These are phyloP conservation scores for Magnolia changhungtana DNA, from an alignment of 164 flowering plant genomes.

Conservation along the genomic window DNA sequence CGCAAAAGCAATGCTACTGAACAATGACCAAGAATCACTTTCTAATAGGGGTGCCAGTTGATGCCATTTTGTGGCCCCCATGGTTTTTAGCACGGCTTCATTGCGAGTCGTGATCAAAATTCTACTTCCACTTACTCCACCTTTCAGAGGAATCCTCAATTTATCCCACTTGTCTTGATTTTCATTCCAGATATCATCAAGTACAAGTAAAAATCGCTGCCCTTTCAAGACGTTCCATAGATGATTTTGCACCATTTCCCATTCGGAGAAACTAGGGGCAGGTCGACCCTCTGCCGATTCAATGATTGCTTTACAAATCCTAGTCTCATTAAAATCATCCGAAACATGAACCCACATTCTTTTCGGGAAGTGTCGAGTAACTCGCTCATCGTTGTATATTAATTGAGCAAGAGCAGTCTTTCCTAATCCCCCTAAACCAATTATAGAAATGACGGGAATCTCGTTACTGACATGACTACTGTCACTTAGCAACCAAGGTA, in stretches of 20 bases:
- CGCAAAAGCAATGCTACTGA: background rate
- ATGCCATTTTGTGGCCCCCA: background rate
- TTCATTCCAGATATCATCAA: background rate
- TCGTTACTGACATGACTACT: background rate
- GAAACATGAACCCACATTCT: slow-evolving; percentile 5
- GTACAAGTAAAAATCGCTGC: background rate
- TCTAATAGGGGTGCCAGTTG: background rate
- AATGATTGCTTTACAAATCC: background rate
- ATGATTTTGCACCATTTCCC: background rate
- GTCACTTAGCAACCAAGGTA: background rate
- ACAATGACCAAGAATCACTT: background rate
- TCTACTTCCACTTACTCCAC: background rate
- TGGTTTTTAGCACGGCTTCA: background rate
- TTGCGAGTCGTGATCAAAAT: background rate
- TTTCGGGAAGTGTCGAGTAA: background rate
- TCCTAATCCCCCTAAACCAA: slow-evolving; percentile 4
- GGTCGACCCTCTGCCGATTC: background rate
- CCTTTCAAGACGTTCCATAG: background rate
- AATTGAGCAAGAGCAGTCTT: slow-evolving; percentile 7
- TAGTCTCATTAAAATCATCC: slow-evolving; percentile 1
- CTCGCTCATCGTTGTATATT: slow-evolving; percentile 2
- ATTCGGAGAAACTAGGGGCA: background rate
- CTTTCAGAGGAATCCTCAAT: background rate
- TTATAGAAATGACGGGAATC: background rate
- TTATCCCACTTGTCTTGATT: background rate